phyloP scores from a whole-genome alignment of 208 protist genomes.

The Herpetomonas muscarum region DNA sequence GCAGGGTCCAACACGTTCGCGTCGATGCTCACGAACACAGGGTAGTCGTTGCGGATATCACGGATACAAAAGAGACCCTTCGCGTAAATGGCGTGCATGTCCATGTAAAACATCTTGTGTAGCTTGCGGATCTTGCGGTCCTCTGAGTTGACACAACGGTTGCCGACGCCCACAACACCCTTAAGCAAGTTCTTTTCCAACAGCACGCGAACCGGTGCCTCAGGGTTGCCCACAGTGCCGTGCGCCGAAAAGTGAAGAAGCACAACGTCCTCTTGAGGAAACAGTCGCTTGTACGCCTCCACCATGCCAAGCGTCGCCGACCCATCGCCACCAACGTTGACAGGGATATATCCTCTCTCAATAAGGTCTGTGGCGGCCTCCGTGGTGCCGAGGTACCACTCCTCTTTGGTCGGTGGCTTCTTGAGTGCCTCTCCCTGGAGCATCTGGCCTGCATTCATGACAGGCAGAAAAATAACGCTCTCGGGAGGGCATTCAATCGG shows the following conservation, averaged over 20 bases:
- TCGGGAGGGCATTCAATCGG: conserved; percentile 77
- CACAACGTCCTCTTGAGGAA: conserved; percentile 68
- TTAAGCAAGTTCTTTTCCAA: conserved; percentile 70
- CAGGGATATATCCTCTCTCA: conserved; percentile 80
- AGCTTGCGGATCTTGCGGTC: conserved; percentile 74
- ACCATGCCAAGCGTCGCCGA: conserved; percentile 70
- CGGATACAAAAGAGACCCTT: conserved; percentile 82
- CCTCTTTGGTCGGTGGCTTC: conserved; percentile 27
- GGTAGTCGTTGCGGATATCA: conserved; percentile 84
- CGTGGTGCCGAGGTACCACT: conserved; percentile 58
- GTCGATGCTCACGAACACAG: conserved; percentile 80
- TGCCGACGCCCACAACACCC: conserved; percentile 76
- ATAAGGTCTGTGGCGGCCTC: conserved; percentile 62
- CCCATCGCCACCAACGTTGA: conserved; percentile 68
- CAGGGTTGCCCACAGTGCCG: conserved; percentile 23
- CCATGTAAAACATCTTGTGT: conserved; percentile 83
- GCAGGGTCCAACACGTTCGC: conserved; percentile 71
- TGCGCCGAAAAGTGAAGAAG: conserved; percentile 70
- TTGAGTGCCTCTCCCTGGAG: conserved; percentile 9
- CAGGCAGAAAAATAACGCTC: conserved; percentile 71
- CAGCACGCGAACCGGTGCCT: conserved; percentile 55
- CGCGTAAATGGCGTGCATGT: conserved; percentile 82
- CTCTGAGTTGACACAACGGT: conserved; percentile 53
- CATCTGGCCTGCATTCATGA: conserved; percentile 69
- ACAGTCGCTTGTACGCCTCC: conserved; percentile 77